Evolutionary conservation across 176 grass and related monocot genomes (phyloP), one percentile per base, ranked within the genome.

Genomic region (Phyllostachys edulis): DNA sequence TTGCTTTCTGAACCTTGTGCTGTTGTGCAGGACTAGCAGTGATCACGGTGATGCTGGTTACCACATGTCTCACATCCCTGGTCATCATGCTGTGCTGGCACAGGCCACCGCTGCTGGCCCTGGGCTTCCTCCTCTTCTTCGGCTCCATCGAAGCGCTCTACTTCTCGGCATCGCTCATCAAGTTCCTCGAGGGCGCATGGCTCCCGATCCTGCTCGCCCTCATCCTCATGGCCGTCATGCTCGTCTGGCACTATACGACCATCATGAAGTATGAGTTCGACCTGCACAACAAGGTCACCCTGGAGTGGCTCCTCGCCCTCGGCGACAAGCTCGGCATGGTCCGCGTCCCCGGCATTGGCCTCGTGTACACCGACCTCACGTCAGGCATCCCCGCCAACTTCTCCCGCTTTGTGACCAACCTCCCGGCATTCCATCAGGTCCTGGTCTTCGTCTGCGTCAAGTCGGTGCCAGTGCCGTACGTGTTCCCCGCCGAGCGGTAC

Each of bases 201-300:
- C 91, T 96, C 0, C 96, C 96, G 9, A 93, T 99, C 47, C 83
- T 99, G 2, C 93, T 99, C 0, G 89, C 96, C 4, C 84, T 99
- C 36, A 90, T 96, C 37, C 93, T 99, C 37, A 91, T 96, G 90
- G 78, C 85, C 2, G 77, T 96, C 51, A 99, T 99, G 96, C 85
- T 99, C 12, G 62, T 93, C 12, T 99, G 96, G 96, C 96, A 96
- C 88, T 90, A 92, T 69, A 77, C 96, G 9, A 99, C 96, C 41
- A 96, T 99, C 82, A 99, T 89, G 85, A 99, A 96, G 82, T 99
- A 99, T 9, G 96, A 99, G 81, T 96, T 89, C 20, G 96, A 99
- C 80, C 75, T 99, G 41, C 89, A 99, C 60, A 99, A 99, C 87
- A 99, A 94, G 87, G 96, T 99, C 7, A 96, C 91, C 13, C 81